Conservation (phyloP, 2,329 filamentous ascomycete genomes). For the Fusarium sp. region DNA sequence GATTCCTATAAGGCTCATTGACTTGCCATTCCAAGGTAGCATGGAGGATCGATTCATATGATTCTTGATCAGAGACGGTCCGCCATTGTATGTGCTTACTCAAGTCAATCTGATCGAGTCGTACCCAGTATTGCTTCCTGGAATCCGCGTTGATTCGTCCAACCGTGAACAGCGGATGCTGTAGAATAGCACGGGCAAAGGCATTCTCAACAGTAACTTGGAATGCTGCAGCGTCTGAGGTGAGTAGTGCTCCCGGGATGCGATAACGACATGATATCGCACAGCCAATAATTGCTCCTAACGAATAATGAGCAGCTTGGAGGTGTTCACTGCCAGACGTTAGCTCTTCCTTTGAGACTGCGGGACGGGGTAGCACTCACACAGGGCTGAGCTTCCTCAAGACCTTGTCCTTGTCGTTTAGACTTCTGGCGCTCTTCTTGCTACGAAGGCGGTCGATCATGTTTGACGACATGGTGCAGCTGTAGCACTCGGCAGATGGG, state of each 20-base stretch:
- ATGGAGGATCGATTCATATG: not conserved
- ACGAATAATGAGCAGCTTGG: not conserved
- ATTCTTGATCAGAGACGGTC: not conserved
- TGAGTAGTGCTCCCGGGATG: not conserved
- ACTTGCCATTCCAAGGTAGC: constrained; percentile 1
- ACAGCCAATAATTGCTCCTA: constrained; percentile 1
- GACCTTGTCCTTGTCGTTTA: not conserved
- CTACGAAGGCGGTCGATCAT: not conserved
- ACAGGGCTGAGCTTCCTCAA: constrained; percentile 20
- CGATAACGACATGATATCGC: constrained; percentile 18
- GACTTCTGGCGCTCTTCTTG: not conserved
- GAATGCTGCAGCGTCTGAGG: not conserved
- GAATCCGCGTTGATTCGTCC: not conserved
- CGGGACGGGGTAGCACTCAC: not conserved
- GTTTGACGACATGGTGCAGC: not conserved
- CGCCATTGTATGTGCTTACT: constrained; percentile 19
- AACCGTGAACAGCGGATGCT: constrained; percentile 6
- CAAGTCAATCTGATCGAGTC: constrained; percentile 8
- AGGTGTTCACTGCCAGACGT: not conserved
- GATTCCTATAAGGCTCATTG: not conserved
- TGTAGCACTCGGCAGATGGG: rapidly evolving
- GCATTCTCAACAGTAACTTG: not conserved
- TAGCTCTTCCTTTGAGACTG: not conserved
- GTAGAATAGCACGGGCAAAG: not conserved
- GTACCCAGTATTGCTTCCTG: constrained; percentile 16